Percentiles rank a stretch among this genome's conserved stretches.
Conservation (phyloP, 495 filamentous ascomycete species). For the Lindgomyces ingoldianus region DNA sequence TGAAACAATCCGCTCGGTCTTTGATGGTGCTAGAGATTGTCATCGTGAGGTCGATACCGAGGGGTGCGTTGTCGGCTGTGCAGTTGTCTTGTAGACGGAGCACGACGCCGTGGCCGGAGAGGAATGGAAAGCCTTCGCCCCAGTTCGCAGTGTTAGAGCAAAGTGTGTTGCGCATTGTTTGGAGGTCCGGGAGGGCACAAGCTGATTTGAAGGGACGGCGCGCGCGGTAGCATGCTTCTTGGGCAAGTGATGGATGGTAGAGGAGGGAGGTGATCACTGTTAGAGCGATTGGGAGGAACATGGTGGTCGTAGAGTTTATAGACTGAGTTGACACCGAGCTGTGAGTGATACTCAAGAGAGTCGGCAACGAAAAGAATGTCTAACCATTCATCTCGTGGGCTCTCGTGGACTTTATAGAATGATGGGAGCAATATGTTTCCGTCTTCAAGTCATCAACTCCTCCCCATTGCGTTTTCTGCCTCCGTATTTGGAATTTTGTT, state of each 20-base stretch:
- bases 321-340: too few relatives aligned
- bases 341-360: too few relatives aligned
- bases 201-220: not conserved
- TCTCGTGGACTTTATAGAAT: too few relatives aligned
- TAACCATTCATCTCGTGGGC: too few relatives aligned
- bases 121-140: slow-evolving; percentile 2
- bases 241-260: not conserved
- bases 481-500: too few relatives aligned
- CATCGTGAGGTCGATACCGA: slow-evolving; percentile 1
- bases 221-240: not conserved
- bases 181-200: not conserved
- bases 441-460: too few relatives aligned
- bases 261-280: not conserved
- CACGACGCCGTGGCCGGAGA: not conserved
- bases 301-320: too few relatives aligned
- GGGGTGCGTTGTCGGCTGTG: not conserved
- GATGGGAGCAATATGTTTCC: too few relatives aligned
- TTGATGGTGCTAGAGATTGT: slow-evolving; percentile 2
- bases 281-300: too few relatives aligned
- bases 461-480: too few relatives aligned
- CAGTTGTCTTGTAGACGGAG: not conserved
- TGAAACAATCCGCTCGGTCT: not conserved
- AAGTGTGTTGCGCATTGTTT: not conserved
- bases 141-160: not conserved
- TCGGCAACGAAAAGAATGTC: too few relatives aligned